phyloP scores from a whole-genome alignment of 495 filamentous ascomycete genomes.

The Podospora anserina region DNA sequence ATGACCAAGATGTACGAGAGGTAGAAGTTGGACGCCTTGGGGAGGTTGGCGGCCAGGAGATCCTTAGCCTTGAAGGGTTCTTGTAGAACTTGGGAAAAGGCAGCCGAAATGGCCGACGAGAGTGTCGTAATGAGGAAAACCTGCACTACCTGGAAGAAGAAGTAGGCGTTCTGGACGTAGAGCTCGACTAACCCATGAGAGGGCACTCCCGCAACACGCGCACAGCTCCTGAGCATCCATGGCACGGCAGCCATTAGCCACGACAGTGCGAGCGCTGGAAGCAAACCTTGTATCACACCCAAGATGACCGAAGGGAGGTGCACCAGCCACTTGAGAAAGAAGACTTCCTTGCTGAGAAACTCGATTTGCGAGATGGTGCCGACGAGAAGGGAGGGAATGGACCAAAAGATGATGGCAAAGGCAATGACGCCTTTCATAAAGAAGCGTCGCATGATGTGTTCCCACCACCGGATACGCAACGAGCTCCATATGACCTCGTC shows the following conservation, averaged over 20 bases:
- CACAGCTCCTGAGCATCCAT: constrained; percentile 69
- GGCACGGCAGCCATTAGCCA: constrained; percentile 79
- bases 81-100: constrained; percentile 55
- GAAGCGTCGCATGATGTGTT: constrained; percentile 65
- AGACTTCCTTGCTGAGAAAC: constrained; percentile 55
- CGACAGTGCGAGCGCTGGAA: constrained; percentile 71
- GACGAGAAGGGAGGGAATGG: constrained; percentile 77
- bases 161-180: constrained; percentile 76
- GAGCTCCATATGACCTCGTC: constrained; percentile 82
- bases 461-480: constrained; percentile 77
- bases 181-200: constrained; percentile 72
- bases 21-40: constrained; percentile 84
- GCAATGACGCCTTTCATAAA: constrained; percentile 61
- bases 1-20: constrained; percentile 85
- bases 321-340: constrained; percentile 66
- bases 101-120: constrained; percentile 64
- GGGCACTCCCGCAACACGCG: constrained; percentile 67
- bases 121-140: constrained; percentile 86
- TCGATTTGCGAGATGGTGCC: constrained; percentile 77
- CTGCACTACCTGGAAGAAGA: constrained; percentile 85
- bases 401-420: constrained; percentile 82
- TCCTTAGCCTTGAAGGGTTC: constrained; percentile 57
- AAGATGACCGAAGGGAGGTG: constrained; percentile 61
- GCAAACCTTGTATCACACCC: constrained; percentile 73
- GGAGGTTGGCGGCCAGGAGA: constrained; percentile 69